These are phyloP conservation scores for Rosa rugosa DNA, from an alignment of 306 rosid genomes.

Conservation along the genomic window DNA sequence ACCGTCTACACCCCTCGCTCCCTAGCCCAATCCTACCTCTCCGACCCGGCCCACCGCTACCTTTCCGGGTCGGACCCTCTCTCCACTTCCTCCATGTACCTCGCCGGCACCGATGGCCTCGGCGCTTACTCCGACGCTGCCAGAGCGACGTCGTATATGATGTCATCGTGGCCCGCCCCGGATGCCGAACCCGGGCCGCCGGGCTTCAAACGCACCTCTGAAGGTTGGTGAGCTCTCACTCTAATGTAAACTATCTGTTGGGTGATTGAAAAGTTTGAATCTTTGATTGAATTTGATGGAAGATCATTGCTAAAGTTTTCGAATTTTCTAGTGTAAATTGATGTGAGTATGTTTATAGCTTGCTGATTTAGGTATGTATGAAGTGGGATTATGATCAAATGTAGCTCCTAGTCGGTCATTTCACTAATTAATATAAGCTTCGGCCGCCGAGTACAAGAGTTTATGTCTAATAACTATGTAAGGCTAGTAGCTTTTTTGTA, in stretches of 20 bases:
- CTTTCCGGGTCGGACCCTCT: conserved; percentile 21
- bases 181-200: conserved; percentile 38
- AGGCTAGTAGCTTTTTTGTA: not conserved
- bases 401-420: not conserved
- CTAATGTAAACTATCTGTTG: not conserved
- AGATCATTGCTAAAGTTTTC: not conserved
- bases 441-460: not conserved
- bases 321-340: not conserved
- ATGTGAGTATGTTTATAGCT: not conserved
- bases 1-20: conserved; percentile 17
- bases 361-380: not conserved
- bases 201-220: conserved; percentile 69
- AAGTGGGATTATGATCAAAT: not conserved
- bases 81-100: conserved; percentile 25
- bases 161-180: conserved; percentile 54
- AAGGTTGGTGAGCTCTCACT: conserved; percentile 45
- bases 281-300: not conserved
- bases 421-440: not conserved
- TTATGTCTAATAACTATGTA: not conserved
- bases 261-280: not conserved
- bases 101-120: not conserved
- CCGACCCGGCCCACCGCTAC: conserved; percentile 27
- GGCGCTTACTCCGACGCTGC: conserved; percentile 8
- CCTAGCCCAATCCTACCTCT: conserved; percentile 28
- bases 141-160: conserved; percentile 34